Conservation (phyloP, 2,329 filamentous ascomycete genomes). For the Triangularia setosa region DNA sequence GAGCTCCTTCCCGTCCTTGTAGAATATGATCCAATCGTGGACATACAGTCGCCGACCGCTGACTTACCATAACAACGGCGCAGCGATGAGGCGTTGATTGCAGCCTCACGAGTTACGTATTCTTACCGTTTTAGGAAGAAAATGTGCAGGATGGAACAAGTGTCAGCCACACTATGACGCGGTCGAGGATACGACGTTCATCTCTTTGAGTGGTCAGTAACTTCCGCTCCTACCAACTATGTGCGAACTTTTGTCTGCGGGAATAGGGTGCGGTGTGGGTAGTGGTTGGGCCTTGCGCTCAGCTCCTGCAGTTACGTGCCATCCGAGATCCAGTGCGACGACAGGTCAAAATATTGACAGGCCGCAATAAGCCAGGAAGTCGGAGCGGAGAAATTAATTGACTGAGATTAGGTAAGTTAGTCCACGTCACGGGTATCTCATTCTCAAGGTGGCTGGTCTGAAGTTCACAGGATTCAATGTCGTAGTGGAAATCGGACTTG, state of each 20-base stretch:
- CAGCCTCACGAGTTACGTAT: neutral
- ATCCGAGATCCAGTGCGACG: neutral
- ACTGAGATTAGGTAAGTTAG: neutral
- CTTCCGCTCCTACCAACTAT: no score
- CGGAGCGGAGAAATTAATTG: neutral
- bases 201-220: no score
- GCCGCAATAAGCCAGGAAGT: neutral
- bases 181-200: neutral
- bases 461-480: neutral
- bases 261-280: neutral
- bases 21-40: no score
- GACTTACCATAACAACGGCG: no score
- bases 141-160: neutral
- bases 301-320: neutral
- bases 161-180: neutral
- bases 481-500: neutral
- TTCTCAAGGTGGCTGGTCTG: neutral
- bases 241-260: neutral
- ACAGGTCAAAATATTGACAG: neutral
- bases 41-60: no score
- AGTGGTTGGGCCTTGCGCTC: neutral
- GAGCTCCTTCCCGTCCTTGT: no score
- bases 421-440: neutral
- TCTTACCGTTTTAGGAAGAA: neutral
- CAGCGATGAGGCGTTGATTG: no score